Conservation (phyloP, 2,329 filamentous ascomycete species). For the Domatiomyces globalis region DNA sequence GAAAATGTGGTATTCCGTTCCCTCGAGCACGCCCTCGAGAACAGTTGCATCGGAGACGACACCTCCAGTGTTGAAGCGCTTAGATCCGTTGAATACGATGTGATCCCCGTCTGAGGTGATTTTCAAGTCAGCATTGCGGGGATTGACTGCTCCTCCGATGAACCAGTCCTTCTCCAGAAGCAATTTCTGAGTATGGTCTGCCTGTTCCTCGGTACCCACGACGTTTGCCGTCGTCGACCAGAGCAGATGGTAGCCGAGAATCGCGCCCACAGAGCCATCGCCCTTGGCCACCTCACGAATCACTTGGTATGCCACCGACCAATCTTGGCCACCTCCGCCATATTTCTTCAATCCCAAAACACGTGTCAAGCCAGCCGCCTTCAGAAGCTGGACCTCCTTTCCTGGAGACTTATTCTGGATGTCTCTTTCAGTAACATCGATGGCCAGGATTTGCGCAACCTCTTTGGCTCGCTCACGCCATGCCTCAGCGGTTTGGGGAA, state of each 20-base stretch:
- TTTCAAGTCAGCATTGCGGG: slow-evolving; percentile 46
- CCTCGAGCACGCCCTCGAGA: slow-evolving; percentile 47
- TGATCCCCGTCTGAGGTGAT: slow-evolving; percentile 42
- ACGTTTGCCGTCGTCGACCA: slow-evolving; percentile 50
- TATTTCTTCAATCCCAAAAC: slow-evolving; percentile 37
- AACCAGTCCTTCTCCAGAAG: slow-evolving; percentile 53
- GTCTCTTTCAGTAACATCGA: slow-evolving; percentile 36
- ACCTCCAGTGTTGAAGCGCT: slow-evolving; percentile 55
- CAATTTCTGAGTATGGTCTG: slow-evolving; percentile 40
- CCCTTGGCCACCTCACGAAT: slow-evolving; percentile 50
- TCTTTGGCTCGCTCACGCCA: slow-evolving; percentile 38
- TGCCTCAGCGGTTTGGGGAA: slow-evolving; percentile 28
- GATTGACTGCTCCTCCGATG: slow-evolving; percentile 52
- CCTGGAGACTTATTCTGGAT: slow-evolving; percentile 39
- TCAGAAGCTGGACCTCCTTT: slow-evolving; percentile 39
- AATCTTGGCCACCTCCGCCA: slow-evolving; percentile 40
- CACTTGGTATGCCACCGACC: slow-evolving; percentile 43
- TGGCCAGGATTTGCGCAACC: slow-evolving; percentile 36
- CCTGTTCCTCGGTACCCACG: slow-evolving; percentile 47
- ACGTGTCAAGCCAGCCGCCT: slow-evolving; percentile 38
- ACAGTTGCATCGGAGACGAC: slow-evolving; percentile 53
- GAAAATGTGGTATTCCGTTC: slow-evolving; percentile 48
- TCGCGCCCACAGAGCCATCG: slow-evolving; percentile 51
- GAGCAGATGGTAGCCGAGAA: slow-evolving; percentile 50
- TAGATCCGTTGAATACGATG: slow-evolving; percentile 30